A percentile compares a stretch with the other conserved stretches of the same genome.
phyloP scores from a whole-genome alignment of 371 early-diverging fungal species.

The Phascolomyces articulosus region DNA sequence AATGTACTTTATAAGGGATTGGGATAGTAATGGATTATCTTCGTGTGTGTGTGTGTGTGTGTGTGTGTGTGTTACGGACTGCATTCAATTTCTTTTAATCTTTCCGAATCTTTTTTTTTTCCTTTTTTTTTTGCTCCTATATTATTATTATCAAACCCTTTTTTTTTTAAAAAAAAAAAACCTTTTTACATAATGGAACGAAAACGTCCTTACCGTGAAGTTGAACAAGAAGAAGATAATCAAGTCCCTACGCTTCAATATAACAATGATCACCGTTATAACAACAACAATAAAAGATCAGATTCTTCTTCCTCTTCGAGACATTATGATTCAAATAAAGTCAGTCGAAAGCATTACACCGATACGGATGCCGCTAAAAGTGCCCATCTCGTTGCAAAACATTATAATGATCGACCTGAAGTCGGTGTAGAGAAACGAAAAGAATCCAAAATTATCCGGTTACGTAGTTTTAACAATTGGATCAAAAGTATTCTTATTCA shows the following conservation, averaged over 20 bases:
- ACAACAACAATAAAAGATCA: conserved; percentile 6
- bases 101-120: background rate
- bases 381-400: conserved; percentile 73
- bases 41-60: too few species aligned
- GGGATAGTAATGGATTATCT: too few species aligned
- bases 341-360: background rate
- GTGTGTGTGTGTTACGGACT: too few species aligned
- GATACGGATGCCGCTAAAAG: conserved; percentile 11
- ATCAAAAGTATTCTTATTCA: conserved; percentile 88
- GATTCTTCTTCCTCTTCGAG: too few species aligned
- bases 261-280: too few species aligned
- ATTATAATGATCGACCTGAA: conserved; percentile 93
- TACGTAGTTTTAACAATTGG: conserved; percentile 97
- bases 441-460: conserved; percentile 82
- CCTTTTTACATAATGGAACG: background rate
- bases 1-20: too few species aligned
- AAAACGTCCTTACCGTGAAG: background rate
- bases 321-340: conserved; percentile 8
- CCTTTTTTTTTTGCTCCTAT: background rate
- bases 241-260: background rate
- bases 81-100: too few species aligned
- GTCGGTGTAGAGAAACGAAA: conserved; percentile 75
- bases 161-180: too few species aligned
- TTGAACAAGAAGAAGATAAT: background rate
- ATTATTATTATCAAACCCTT: background rate